Percentiles rank a stretch among this genome's conserved stretches.
phyloP scores from a whole-genome alignment of 1,284 basidiomycete species.

The Wolfiporia cocos region DNA sequence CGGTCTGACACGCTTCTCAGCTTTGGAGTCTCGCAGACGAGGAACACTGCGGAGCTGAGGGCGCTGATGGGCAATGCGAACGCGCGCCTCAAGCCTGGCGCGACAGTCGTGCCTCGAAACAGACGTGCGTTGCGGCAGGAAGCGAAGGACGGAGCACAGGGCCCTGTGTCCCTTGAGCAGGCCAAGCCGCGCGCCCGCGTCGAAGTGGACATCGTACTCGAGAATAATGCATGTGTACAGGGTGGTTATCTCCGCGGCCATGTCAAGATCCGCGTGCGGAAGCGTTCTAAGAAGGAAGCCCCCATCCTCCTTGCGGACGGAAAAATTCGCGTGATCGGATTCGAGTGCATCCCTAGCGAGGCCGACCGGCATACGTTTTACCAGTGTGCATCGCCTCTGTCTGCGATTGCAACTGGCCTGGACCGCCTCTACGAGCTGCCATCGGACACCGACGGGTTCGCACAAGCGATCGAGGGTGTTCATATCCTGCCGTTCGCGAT shows the following conservation, averaged over 20 bases:
- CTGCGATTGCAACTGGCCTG: constrained; percentile 42
- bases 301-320: constrained; percentile 69
- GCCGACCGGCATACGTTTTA: constrained; percentile 81
- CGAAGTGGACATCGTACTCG: constrained; percentile 78
- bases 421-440: constrained; percentile 44
- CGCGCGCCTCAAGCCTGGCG: constrained; percentile 48
- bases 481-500: constrained; percentile 80
- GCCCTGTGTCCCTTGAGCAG: constrained; percentile 47
- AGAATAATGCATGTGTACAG: constrained; percentile 77
- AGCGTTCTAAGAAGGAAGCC: constrained; percentile 50
- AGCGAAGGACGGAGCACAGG: constrained; percentile 15
- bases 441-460: constrained; percentile 71
- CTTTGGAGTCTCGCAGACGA: constrained; percentile 36
- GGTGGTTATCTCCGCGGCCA: constrained; percentile 73
- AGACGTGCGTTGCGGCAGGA: constrained; percentile 23
- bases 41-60: constrained; percentile 50
- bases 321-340: constrained; percentile 84
- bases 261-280: constrained; percentile 66
- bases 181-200: constrained; percentile 69
- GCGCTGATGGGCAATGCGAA: constrained; percentile 54
- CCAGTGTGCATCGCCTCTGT: constrained; percentile 66
- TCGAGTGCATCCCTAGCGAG: constrained; percentile 67
- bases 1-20: constrained; percentile 49
- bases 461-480: constrained; percentile 57
- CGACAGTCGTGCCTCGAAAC: too few species aligned